Evolutionary conservation across 1,284 basidiomycete species (phyloP).

Genomic region (Phaffia rhodozyma): DNA sequence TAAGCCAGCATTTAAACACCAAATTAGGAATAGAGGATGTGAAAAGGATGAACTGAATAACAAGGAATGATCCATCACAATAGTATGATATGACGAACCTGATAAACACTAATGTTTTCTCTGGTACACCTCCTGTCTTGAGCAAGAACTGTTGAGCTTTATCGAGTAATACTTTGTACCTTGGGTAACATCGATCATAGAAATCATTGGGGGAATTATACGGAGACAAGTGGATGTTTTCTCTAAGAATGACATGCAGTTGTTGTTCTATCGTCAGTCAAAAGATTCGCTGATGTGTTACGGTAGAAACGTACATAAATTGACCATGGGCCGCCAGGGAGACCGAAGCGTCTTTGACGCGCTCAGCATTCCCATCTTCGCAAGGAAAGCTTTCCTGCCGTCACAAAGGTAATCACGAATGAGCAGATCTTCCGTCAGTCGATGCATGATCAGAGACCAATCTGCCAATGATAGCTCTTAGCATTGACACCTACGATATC

Average conservation of each 20-base stretch:
- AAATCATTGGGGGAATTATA: slow-evolving; percentile 68
- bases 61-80: not conserved
- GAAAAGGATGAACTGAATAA: not conserved
- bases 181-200: slow-evolving; percentile 58
- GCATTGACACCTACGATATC: slow-evolving; percentile 50
- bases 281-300: too few species aligned
- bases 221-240: slow-evolving; percentile 76
- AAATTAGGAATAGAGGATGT: not conserved
- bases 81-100: slow-evolving; percentile 43
- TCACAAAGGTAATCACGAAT: slow-evolving; percentile 13
- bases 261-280: not conserved
- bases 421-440: not conserved
- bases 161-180: slow-evolving; percentile 57
- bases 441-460: slow-evolving; percentile 13
- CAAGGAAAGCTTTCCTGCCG: slow-evolving; percentile 65
- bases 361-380: slow-evolving; percentile 70
- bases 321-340: slow-evolving; percentile 77
- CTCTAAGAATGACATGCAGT: slow-evolving; percentile 28
- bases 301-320: slow-evolving; percentile 45
- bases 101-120: slow-evolving; percentile 72
- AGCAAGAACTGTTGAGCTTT: slow-evolving; percentile 63
- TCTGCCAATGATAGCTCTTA: too few species aligned
- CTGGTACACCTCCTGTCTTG: slow-evolving; percentile 49
- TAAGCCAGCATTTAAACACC: slow-evolving; percentile 47
- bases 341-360: slow-evolving; percentile 74